These are phyloP conservation scores for Mycena polygramma DNA, from an alignment of 768 basidiomycete genomes.

Conservation along the genomic window DNA sequence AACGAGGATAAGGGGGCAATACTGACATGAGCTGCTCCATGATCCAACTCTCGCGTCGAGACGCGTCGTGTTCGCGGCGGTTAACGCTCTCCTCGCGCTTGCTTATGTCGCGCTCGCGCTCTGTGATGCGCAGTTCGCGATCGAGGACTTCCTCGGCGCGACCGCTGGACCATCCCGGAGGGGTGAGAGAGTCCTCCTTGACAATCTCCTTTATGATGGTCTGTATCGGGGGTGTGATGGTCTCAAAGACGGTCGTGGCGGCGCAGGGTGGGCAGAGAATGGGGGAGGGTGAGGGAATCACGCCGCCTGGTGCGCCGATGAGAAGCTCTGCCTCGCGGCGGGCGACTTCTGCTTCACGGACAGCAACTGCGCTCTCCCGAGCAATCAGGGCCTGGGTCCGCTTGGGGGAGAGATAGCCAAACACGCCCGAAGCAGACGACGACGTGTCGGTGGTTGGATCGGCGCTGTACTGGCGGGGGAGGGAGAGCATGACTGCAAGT, in stretches of 20 bases:
- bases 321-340: slow-evolving; percentile 90
- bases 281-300: slow-evolving; percentile 64
- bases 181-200: slow-evolving; percentile 82
- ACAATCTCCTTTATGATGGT: slow-evolving; percentile 92
- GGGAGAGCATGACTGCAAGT: slow-evolving; percentile 91
- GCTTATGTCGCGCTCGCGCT: slow-evolving; percentile 88
- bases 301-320: slow-evolving; percentile 86
- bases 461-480: slow-evolving; percentile 68
- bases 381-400: slow-evolving; percentile 84
- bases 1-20: neutral
- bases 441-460: slow-evolving; percentile 47
- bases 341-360: slow-evolving; percentile 90
- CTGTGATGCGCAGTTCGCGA: slow-evolving; percentile 87
- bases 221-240: slow-evolving; percentile 69
- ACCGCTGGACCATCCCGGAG: slow-evolving; percentile 84
- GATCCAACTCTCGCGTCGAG: slow-evolving; percentile 90
- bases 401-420: slow-evolving; percentile 85
- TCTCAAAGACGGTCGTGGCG: slow-evolving; percentile 66
- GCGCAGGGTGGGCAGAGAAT: slow-evolving; percentile 69
- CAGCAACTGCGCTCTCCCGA: slow-evolving; percentile 83
- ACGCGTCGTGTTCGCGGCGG: slow-evolving; percentile 88
- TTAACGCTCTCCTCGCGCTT: slow-evolving; percentile 89
- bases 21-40: slow-evolving; percentile 93
- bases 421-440: slow-evolving; percentile 64
- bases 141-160: slow-evolving; percentile 88